Evolutionary conservation across 176 grass and related monocot species (phyloP).

Genomic region (Rhynchospora pubera): DNA sequence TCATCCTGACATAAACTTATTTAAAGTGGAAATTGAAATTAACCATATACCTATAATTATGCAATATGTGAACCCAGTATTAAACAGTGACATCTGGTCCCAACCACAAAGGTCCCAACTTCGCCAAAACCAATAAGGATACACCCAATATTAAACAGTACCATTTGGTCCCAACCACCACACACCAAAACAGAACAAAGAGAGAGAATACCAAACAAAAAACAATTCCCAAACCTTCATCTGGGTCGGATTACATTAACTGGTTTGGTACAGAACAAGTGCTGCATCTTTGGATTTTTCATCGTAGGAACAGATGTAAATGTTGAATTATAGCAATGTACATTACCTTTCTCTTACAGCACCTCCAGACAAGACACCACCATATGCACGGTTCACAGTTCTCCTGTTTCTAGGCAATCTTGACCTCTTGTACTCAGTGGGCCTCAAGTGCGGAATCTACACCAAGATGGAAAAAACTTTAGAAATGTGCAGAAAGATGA

Average conservation of each 20-base stretch:
- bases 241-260: background rate
- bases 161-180: background rate
- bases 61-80: background rate
- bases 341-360: constrained; percentile 32
- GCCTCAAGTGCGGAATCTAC: constrained; percentile 35
- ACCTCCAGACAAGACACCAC: constrained; percentile 31
- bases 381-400: constrained; percentile 35
- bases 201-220: background rate
- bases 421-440: constrained; percentile 29
- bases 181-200: background rate
- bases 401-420: constrained; percentile 36
- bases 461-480: background rate
- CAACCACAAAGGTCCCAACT: too few relatives aligned
- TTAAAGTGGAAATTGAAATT: background rate
- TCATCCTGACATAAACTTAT: background rate
- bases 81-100: background rate
- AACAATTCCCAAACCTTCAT: background rate
- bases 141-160: background rate
- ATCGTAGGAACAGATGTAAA: background rate
- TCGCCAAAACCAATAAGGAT: too few relatives aligned
- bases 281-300: background rate
- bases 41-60: background rate
- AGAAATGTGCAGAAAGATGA: background rate
- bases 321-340: background rate
- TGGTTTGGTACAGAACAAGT: background rate